phyloP scores from a whole-genome alignment of 768 basidiomycete species.

The Termitomyces bulborhizus region DNA sequence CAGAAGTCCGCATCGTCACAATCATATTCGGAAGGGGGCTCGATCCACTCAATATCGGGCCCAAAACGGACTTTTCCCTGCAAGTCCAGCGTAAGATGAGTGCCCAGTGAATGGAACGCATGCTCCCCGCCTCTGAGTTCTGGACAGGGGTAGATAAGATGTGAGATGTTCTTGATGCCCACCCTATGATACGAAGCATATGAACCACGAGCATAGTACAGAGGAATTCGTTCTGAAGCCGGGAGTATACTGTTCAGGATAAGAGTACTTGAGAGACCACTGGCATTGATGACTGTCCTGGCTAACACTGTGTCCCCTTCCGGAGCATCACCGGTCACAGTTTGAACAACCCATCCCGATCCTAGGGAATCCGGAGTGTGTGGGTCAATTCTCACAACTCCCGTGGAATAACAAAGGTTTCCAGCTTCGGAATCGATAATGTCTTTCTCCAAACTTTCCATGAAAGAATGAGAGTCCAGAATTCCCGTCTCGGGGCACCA shows the following conservation, averaged over 20 bases:
- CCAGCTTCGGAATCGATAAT: constrained; percentile 65
- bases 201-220: constrained; percentile 79
- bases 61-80: constrained; percentile 85
- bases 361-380: constrained; percentile 30
- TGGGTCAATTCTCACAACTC: constrained; percentile 82
- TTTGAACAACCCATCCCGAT: constrained; percentile 87
- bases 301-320: constrained; percentile 62
- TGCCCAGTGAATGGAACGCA: constrained; percentile 82
- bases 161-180: constrained; percentile 58
- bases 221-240: constrained; percentile 49
- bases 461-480: constrained; percentile 78
- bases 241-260: constrained; percentile 68
- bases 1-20: constrained; percentile 69
- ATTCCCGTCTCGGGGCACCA: constrained; percentile 89
- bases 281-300: constrained; percentile 74
- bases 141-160: constrained; percentile 91
- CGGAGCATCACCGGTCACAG: constrained; percentile 43
- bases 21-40: constrained; percentile 37
- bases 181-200: constrained; percentile 87
- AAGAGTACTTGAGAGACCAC: constrained; percentile 68
- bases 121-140: constrained; percentile 45
- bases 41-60: constrained; percentile 87
- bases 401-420: constrained; percentile 71
- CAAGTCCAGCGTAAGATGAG: constrained; percentile 86
- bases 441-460: constrained; percentile 80